Conservation (phyloP, 2,329 filamentous ascomycete genomes). For the Immersiporthe knoxdaviesiana region DNA sequence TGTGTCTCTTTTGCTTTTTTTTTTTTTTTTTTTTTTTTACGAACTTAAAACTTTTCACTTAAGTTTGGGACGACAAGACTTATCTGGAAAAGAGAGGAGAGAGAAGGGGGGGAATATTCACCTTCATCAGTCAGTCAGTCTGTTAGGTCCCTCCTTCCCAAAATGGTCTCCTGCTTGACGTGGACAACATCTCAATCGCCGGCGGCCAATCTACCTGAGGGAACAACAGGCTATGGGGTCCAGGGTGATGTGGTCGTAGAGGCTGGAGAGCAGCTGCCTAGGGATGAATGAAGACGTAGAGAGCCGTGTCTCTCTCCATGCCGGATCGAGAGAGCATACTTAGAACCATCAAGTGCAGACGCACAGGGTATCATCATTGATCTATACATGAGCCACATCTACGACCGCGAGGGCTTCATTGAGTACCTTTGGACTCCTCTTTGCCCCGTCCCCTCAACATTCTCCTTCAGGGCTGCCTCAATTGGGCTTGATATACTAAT, state of each 20-base stretch:
- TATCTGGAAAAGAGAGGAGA: too few relatives aligned
- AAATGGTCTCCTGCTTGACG: too few relatives aligned
- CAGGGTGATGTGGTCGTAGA: too few relatives aligned
- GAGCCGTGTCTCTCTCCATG: conserved; percentile 53
- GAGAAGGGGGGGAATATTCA: too few relatives aligned
- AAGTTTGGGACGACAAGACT: too few relatives aligned
- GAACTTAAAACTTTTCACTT: too few relatives aligned
- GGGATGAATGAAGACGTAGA: conserved; percentile 49
- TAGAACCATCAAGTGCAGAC: conserved; percentile 11
- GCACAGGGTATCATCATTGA: conserved; percentile 20
- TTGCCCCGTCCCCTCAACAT: background rate
- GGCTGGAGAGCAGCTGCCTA: conserved; percentile 46
- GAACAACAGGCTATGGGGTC: conserved; percentile 44
- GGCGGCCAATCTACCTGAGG: conserved; percentile 47
- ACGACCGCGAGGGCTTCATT: too few relatives aligned
- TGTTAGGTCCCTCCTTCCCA: too few relatives aligned
- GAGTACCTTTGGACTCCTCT: too few relatives aligned
- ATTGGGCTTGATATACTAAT: background rate
- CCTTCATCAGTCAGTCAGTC: too few relatives aligned
- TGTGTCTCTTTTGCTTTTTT: too few relatives aligned
- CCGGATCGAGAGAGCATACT: conserved; percentile 43
- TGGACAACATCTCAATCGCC: conserved; percentile 37
- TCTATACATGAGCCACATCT: background rate
- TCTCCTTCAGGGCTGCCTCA: background rate
- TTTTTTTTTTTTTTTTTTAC: too few relatives aligned